phyloP scores from a whole-genome alignment of 1,284 basidiomycete species.

The Fistulinella cinereoalba region DNA sequence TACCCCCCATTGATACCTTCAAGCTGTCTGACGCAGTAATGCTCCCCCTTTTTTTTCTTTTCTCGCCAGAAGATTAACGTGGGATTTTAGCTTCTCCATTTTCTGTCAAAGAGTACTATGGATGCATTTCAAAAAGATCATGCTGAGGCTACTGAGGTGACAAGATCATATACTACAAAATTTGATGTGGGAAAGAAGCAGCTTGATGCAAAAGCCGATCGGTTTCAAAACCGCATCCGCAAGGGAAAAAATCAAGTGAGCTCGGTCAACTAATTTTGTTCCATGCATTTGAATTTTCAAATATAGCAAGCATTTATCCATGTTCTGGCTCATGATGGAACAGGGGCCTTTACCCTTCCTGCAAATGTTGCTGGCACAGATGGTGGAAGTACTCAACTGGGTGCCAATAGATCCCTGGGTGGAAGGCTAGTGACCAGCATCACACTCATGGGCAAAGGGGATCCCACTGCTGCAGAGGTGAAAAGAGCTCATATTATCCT shows the following conservation, averaged over 20 bases:
- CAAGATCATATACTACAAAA: slow-evolving; percentile 37
- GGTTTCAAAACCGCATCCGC: slow-evolving; percentile 45
- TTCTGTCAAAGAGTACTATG: slow-evolving; percentile 47
- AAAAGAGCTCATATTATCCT: slow-evolving; percentile 45
- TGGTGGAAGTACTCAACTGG: slow-evolving; percentile 10
- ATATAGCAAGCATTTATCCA: slow-evolving; percentile 16
- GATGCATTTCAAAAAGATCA: slow-evolving; percentile 49
- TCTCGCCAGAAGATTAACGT: neutral
- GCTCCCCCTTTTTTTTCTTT: neutral
- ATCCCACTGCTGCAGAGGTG: slow-evolving; percentile 51
- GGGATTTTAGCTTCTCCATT: slow-evolving; percentile 31
- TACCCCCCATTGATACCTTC: slow-evolving; percentile 42
- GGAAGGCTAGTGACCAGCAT: slow-evolving; percentile 35
- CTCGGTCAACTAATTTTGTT: slow-evolving; percentile 1
- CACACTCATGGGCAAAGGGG: slow-evolving; percentile 48
- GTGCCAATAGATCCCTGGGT: slow-evolving; percentile 16
- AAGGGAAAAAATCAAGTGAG: slow-evolving; percentile 28
- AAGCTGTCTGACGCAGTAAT: slow-evolving; percentile 38
- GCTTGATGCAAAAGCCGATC: slow-evolving; percentile 33
- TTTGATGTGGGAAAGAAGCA: slow-evolving; percentile 24
- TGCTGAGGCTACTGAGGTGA: slow-evolving; percentile 42
- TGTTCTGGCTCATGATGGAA: slow-evolving; percentile 10
- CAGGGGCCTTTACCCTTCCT: slow-evolving; percentile 20
- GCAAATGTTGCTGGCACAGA: slow-evolving; percentile 7
- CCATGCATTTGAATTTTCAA: neutral